Base-by-base conservation (phyloP, 2,329 filamentous ascomycete species). In the Calonectria pseudoturangicola region DNA sequence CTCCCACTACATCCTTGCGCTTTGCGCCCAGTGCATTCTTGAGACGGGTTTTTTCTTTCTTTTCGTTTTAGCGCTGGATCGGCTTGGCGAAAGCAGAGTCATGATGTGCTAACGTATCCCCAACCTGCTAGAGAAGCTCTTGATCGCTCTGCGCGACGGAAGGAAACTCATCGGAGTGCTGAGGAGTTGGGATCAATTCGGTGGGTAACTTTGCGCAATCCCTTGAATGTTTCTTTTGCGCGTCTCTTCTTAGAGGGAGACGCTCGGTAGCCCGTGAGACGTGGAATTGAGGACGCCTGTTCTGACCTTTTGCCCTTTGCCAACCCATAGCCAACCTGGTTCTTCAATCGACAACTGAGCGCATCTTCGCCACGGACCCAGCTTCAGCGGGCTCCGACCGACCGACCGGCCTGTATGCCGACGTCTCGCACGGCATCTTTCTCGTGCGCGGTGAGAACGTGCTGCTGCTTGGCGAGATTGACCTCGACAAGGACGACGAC, bases 121-220 rank as follows among this genome's bases (percentile, higher is more conserved):
- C 47, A 67, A 66, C 71, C 21, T 63, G 78, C 75, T 84, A 98
- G 97, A 99, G 88, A 99, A 99, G 87, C 92, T 99, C 72, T 92
- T 98, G 86, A 90, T 98, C 70, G 92, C 96, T 58, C 90, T 99
- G 68, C 93, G 97, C 78, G 97, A 99, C 83, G 97, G 97, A 74
- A 92, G 96, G 80, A 98, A 98, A 86, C 88, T 98, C 77, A 94
- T 98, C 78, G 97, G 97, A 36, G 94, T 98, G 58, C 86, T 99
- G 78, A 90, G 97, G 81, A 98, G 95, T 79, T 99, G 97, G 95
- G 97, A 99, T 85, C 97, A 99, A 85, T 98, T 98, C 82, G 96
- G 96, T 98, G 92, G 81, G 88, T 84, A 48, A 45, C 27, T 25
- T 62, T 68, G 66, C 70, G 39, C 56, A 27, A 56, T 18, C 54